A percentile compares a stretch with the other conserved stretches of the same genome.
These are phyloP conservation scores for Carnegiea gigantea DNA, from an alignment of 179 eudicot species.

Conservation along the genomic window DNA sequence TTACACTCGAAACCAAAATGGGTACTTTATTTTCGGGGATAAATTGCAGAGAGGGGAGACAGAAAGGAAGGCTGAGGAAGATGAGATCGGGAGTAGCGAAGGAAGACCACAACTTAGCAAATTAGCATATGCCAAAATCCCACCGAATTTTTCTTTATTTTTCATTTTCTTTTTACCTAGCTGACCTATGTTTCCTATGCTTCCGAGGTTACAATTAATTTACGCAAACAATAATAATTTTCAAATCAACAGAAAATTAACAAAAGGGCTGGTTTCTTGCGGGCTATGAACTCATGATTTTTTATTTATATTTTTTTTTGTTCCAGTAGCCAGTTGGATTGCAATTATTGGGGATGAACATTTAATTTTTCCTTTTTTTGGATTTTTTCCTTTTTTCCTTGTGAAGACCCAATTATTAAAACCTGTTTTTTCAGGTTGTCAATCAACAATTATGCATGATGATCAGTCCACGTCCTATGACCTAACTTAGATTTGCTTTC, in stretches of 20 bases:
- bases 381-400: no score
- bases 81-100: constrained; percentile 44
- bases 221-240: neutral
- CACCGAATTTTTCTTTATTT: constrained; percentile 22
- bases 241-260: neutral
- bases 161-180: neutral
- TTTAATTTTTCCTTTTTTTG: neutral
- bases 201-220: neutral
- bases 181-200: neutral
- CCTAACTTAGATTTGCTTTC: constrained; percentile 9
- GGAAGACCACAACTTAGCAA: constrained; percentile 41
- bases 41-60: constrained; percentile 11
- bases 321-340: neutral
- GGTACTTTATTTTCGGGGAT: neutral
- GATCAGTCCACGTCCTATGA: neutral
- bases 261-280: constrained; percentile 14
- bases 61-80: constrained; percentile 29
- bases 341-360: neutral
- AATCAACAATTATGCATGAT: neutral
- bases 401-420: neutral
- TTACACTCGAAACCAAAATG: neutral
- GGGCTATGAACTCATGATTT: constrained; percentile 4
- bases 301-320: no score
- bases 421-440: constrained; percentile 7
- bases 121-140: constrained; percentile 44